phyloP scores from a whole-genome alignment of 2,329 filamentous ascomycete genomes.

The Exserohilum turcica region DNA sequence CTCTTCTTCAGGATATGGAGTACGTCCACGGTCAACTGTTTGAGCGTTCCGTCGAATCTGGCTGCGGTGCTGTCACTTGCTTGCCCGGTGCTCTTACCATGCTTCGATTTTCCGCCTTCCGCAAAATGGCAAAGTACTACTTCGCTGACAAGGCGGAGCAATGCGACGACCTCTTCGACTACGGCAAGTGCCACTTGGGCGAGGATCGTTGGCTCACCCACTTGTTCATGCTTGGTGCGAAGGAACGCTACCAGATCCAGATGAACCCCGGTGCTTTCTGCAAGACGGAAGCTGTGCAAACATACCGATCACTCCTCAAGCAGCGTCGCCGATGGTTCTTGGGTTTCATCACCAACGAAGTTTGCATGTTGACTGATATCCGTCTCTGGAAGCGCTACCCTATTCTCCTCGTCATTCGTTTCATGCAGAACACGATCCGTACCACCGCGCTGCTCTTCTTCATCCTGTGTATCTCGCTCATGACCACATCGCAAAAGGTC shows the following conservation, averaged over 20 bases:
- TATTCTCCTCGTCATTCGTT: constrained; percentile 80
- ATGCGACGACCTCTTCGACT: constrained; percentile 95
- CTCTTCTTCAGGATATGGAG: constrained; percentile 95
- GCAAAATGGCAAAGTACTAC: constrained; percentile 97
- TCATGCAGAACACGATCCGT: constrained; percentile 95
- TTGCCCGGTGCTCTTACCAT: constrained; percentile 94
- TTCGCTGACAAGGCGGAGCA: constrained; percentile 97
- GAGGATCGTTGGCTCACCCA: constrained; percentile 98
- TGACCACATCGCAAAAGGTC: constrained; percentile 81
- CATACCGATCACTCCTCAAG: constrained; percentile 82
- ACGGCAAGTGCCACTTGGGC: constrained; percentile 90
- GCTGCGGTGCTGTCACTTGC: constrained; percentile 91
- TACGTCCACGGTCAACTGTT: constrained; percentile 97
- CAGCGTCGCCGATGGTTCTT: constrained; percentile 96
- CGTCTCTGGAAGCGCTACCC: constrained; percentile 92
- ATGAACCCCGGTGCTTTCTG: constrained; percentile 98
- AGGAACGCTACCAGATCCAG: constrained; percentile 91
- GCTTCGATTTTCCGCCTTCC: constrained; percentile 92
- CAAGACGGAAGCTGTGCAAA: constrained; percentile 96
- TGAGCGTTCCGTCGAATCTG: constrained; percentile 92
- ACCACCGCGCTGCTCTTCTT: constrained; percentile 94
- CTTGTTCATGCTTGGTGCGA: constrained; percentile 97
- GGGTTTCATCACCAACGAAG: constrained; percentile 96
- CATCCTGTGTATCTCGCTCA: constrained; percentile 84
- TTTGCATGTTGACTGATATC: constrained; percentile 95